phyloP scores from a whole-genome alignment of 768 basidiomycete genomes.

The Trametes cubensis region DNA sequence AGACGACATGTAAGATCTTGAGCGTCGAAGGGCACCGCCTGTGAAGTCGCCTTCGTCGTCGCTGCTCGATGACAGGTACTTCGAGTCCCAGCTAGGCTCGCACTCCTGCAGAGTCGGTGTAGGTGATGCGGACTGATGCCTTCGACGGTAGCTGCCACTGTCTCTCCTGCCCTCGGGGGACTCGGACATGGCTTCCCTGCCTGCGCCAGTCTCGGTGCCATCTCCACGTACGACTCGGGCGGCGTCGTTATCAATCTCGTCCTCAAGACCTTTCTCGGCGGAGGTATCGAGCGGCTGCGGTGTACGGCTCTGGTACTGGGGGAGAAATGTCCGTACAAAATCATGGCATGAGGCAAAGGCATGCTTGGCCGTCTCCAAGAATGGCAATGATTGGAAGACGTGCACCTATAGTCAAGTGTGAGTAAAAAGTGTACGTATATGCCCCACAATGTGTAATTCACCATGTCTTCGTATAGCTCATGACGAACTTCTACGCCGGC shows the following conservation, averaged over 20 bases:
- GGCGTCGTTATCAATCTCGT: constrained; percentile 70
- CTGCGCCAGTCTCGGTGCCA: constrained; percentile 53
- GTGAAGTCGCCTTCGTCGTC: constrained; percentile 30
- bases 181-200: constrained; percentile 17
- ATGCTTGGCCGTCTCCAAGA: constrained; percentile 63
- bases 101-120: constrained; percentile 25
- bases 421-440: not conserved
- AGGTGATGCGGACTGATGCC: constrained; percentile 11
- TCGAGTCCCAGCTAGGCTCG: constrained; percentile 56
- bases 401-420: constrained; percentile 58
- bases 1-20: constrained; percentile 4
- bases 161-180: constrained; percentile 20
- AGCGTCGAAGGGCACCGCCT: constrained; percentile 9
- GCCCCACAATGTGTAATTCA: constrained; percentile 40
- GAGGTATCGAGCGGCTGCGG: constrained; percentile 55
- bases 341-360: constrained; percentile 72
- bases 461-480: constrained; percentile 90
- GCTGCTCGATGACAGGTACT: constrained; percentile 33
- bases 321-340: constrained; percentile 66
- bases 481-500: constrained; percentile 86
- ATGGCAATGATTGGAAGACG: constrained; percentile 89
- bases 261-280: constrained; percentile 62
- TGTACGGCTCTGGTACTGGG: constrained; percentile 50
- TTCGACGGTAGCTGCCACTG: constrained; percentile 31
- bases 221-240: constrained; percentile 75